Conservation (phyloP, 495 filamentous ascomycete species). For the Penicillium robsamsonii region DNA sequence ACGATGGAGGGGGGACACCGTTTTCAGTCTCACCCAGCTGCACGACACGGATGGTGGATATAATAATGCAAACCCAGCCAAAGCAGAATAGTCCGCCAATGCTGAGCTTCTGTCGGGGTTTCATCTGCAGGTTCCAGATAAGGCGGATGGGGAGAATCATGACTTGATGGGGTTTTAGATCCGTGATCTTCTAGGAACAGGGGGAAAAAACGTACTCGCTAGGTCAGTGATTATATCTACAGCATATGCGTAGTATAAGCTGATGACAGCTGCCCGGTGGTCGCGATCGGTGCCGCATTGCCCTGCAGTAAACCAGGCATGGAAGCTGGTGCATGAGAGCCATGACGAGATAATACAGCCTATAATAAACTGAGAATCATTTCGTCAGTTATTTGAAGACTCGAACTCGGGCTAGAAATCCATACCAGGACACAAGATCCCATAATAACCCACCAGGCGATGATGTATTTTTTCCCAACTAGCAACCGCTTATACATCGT, state of each 20-base stretch:
- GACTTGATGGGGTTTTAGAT: constrained; percentile 26
- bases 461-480: constrained; percentile 18
- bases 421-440: constrained; percentile 37
- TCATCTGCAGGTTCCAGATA: constrained; percentile 48
- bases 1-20: constrained; percentile 21
- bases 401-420: background rate
- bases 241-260: constrained; percentile 42
- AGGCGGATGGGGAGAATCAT: constrained; percentile 52
- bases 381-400: background rate
- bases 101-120: constrained; percentile 44
- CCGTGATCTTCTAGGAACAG: background rate
- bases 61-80: constrained; percentile 50
- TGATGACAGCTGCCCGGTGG: constrained; percentile 32
- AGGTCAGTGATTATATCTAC: constrained; percentile 47
- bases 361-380: constrained; percentile 24
- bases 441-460: constrained; percentile 40
- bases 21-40: constrained; percentile 21
- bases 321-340: constrained; percentile 34
- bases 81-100: constrained; percentile 49
- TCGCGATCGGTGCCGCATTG: constrained; percentile 31
- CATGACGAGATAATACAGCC: constrained; percentile 39
- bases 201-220: constrained; percentile 28
- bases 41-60: constrained; percentile 49
- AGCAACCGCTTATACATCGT: constrained; percentile 43
- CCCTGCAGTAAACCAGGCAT: constrained; percentile 41